Evolutionary conservation across 148 eudicot genomes (phyloP), one percentile per base, ranked within the genome.

Genomic region (Hydrangea macrophylla): DNA sequence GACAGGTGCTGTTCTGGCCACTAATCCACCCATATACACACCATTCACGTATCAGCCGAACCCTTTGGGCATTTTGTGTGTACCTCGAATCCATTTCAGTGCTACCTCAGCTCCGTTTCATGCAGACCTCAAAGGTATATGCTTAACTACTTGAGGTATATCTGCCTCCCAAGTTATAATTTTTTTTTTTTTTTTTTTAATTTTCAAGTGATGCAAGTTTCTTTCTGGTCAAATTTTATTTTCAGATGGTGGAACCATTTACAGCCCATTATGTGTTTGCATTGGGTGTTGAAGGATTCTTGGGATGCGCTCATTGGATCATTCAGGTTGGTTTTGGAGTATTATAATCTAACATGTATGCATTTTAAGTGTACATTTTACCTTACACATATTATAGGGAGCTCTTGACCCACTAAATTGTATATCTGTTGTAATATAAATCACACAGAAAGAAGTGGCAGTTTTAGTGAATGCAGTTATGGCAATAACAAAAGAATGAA

Each of bases 191-290:
- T n/a, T n/a, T n/a, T n/a, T n/a, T n/a, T n/a, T n/a, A n/a, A n/a
- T n/a, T 9, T 20, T 9, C 11, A 30, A 65, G 22, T 22, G 5
- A 13, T 40, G 22, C 36, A 27, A n/a, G n/a, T 30, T 31, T 9
- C 30, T 28, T 48, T 8, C 36, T 26, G 40, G 58, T 27, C 22
- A 31, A 31, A n/a, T 39, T 35, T 27, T n/a, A 18, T 70, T 67
- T 58, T 60, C 81, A 90, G 96, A 77, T 83, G 81, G 79, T 90
- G 63, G 96, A 90, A 58, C 96, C 96, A 31, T 85, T 85, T 57
- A 87, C 96, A 0, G 84, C 85, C 9, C 86, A 85, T 68, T 90
- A 90, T 28, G 92, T 90, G 53, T 90, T 90, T 80, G 96, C 96
- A 36, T 67, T 90, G 7, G 96, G 8, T 45, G 69, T 62, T 42